These are phyloP conservation scores for Fusarium nisikadoi DNA, from an alignment of 2,329 filamentous ascomycete genomes.

Conservation along the genomic window DNA sequence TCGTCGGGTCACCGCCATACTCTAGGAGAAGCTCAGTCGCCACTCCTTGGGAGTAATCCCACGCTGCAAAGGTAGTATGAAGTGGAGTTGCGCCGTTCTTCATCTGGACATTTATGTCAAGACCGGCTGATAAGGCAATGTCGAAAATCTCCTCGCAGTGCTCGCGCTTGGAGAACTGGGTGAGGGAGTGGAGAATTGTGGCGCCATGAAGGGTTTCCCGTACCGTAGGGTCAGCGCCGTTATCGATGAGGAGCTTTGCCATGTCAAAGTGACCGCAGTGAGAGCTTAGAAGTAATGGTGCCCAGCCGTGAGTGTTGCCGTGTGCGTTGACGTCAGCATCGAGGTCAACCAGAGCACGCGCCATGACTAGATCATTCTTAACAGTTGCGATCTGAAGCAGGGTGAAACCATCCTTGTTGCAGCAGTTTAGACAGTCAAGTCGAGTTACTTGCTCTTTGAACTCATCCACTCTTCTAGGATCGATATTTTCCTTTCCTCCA, in stretches of 20 bases:
- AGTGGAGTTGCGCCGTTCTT: not conserved
- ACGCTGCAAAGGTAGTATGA: not conserved
- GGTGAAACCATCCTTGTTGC: not conserved
- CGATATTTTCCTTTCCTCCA: accelerated
- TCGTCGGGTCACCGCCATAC: not conserved
- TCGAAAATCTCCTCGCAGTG: not conserved
- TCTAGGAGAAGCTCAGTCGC: not conserved
- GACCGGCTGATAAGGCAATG: not conserved
- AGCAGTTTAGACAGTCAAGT: not conserved
- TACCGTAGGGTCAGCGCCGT: not conserved
- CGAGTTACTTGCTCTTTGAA: not conserved
- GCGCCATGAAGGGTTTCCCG: not conserved
- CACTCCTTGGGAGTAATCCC: not conserved
- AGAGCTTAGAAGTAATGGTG: not conserved
- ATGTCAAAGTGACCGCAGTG: not conserved
- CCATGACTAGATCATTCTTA: not conserved
- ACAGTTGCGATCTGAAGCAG: not conserved
- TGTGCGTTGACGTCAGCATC: not conserved
- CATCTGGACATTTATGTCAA: not conserved
- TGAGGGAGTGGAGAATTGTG: not conserved
- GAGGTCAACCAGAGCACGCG: not conserved
- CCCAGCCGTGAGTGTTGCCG: not conserved
- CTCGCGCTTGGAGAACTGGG: not conserved
- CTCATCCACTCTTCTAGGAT: accelerated
- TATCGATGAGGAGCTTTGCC: not conserved